A percentile compares a stretch with the other conserved stretches of the same genome.
phyloP scores from a whole-genome alignment of 306 rosid species.

The Cicer yamashitae region DNA sequence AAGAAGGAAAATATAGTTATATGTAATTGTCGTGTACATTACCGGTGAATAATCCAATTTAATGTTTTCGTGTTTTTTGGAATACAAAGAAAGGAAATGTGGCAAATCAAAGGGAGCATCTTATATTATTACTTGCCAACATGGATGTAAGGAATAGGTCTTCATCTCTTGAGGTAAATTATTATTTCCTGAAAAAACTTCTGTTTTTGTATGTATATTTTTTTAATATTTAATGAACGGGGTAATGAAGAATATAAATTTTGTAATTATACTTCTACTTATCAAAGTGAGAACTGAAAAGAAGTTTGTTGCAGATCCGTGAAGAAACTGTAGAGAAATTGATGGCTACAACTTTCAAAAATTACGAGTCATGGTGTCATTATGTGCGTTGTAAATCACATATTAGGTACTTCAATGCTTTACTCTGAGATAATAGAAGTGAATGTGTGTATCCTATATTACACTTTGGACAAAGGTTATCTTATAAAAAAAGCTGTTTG shows the following conservation, averaged over 20 bases:
- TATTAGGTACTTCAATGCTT: slow-evolving; percentile 59
- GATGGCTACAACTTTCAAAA: slow-evolving; percentile 69
- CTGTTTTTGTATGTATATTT: slow-evolving; percentile 12
- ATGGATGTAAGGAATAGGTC: slow-evolving; percentile 58
- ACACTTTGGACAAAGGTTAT: slow-evolving; percentile 34
- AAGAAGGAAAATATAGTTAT: too few relatives aligned
- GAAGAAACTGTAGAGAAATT: slow-evolving; percentile 57
- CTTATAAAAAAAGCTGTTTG: slow-evolving; percentile 40
- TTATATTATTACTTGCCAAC: slow-evolving; percentile 91
- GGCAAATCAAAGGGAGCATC: slow-evolving; percentile 97
- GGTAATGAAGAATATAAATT: slow-evolving; percentile 10
- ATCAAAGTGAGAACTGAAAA: slow-evolving; percentile 44
- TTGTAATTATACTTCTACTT: slow-evolving; percentile 25
- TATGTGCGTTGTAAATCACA: slow-evolving; percentile 70
- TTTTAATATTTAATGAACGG: slow-evolving; percentile 16
- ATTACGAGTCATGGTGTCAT: slow-evolving; percentile 88
- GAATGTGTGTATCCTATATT: slow-evolving; percentile 29
- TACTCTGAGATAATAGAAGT: slow-evolving; percentile 37
- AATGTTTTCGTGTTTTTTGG: slow-evolving; percentile 44
- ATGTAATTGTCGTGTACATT: not conserved
- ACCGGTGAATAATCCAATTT: slow-evolving; percentile 42
- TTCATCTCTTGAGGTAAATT: slow-evolving; percentile 56
- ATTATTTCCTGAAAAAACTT: slow-evolving; percentile 35
- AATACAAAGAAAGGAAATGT: slow-evolving; percentile 89
- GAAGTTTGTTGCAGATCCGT: slow-evolving; percentile 70